Base-by-base conservation (phyloP, 257 asterid species). In the Osmanthus fragrans region DNA sequence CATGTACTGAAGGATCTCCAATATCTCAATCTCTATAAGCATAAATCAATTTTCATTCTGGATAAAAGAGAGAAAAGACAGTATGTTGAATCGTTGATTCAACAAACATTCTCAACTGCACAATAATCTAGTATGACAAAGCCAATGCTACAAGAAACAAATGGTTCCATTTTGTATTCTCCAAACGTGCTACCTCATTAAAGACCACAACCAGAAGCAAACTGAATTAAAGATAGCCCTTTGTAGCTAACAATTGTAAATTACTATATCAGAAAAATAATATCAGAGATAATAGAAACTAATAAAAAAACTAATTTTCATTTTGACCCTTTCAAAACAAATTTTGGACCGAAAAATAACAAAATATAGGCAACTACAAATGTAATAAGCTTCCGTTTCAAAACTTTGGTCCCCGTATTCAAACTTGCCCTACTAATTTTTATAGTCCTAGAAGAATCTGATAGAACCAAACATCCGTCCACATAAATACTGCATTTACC, bases 401-500 rank as follows among this genome's bases (percentile, higher is more conserved):
- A 18, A 25, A 33, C 9, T 63, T 25, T 45, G 63, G 65, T 74
- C 49, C 67, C 67, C 67, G 60, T 72, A 73, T 32, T 30, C 67
- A 67, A 72, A 73, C 40, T 42, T 67, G 75, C 45, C 21, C 0
- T 13, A 77, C 11, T 73, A 10, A 36, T 30, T 15, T 36, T 82
- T 67, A 13, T 27, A 68, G 70, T 69, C 72, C n/a, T 32, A 79
- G 74, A 60, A 71, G 23, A 73, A 72, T 36, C 33, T 73, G 72
- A 71, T 69, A 73, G 34, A 81, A 80, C 65, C 58, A 82, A 80
- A 75, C 67, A 51, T 47, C 13, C 33, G 73, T 70, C 16, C 72
- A 70, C 72, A 75, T 56, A 77, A 73, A 56, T 39, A 81, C 36
- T 73, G 60, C 58, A 60, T 64, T 73, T 96, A 96, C 99, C 99